Conservation (phyloP, 441 rosid genomes). For the Kokia cookei region DNA sequence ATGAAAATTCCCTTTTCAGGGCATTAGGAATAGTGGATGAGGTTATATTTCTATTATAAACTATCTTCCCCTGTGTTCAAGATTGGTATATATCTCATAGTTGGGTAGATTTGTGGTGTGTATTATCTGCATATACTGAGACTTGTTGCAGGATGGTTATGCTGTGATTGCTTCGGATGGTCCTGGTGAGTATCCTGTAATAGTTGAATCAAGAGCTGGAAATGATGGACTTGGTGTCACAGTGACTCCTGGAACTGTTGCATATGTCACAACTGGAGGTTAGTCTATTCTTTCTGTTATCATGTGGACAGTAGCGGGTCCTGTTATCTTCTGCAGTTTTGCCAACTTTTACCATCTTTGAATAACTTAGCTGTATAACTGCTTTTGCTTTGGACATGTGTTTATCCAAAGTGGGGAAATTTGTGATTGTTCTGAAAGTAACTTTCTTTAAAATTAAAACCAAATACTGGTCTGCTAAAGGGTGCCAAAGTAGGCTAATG, state of each 20-base stretch:
- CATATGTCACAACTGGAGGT: constrained; percentile 99
- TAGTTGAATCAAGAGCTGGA: constrained; percentile 96
- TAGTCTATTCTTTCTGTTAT: constrained; percentile 5
- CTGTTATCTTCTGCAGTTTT: neutral
- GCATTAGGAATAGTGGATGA: neutral
- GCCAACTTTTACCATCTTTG: neutral
- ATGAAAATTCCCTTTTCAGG: neutral
- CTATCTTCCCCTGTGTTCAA: neutral
- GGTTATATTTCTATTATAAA: neutral
- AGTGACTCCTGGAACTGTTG: constrained; percentile 85
- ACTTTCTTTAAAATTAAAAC: neutral
- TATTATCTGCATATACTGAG: neutral
- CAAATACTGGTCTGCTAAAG: neutral
- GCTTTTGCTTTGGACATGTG: neutral
- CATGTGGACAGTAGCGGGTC: neutral
- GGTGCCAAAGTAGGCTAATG: neutral
- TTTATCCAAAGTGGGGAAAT: neutral
- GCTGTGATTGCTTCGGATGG: constrained; percentile 97
- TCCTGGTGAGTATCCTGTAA: constrained; percentile 86
- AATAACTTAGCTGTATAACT: neutral
- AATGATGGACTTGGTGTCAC: constrained; percentile 81
- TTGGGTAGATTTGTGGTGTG: neutral
- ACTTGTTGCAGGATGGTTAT: constrained; percentile 71
- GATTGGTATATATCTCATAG: neutral
- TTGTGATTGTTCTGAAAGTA: neutral